A percentile compares a stretch with the other conserved stretches of the same genome.
Evolutionary conservation across 148 eudicot species (phyloP).

Genomic region (Linanthus parryae): DNA sequence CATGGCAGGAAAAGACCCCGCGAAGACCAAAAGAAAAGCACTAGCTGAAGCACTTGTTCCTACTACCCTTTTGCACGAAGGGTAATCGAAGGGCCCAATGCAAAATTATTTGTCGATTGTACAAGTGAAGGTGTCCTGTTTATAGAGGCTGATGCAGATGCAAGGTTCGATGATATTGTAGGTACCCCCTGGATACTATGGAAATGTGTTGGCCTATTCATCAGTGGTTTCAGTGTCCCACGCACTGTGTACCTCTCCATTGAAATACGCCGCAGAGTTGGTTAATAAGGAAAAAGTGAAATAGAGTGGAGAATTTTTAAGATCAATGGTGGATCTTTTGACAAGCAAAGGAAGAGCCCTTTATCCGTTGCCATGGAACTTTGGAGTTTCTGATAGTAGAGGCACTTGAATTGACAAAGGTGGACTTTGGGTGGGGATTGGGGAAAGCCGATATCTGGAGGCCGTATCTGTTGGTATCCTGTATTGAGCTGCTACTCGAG

Average conservation of each 20-base stretch:
- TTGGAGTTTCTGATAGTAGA: too few species aligned
- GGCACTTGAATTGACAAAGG: too few species aligned
- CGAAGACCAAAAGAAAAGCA: background rate
- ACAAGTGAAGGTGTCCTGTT: background rate
- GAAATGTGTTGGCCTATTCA: slow-evolving; percentile 12
- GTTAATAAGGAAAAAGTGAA: slow-evolving; percentile 26
- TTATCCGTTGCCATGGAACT: slow-evolving; percentile 14
- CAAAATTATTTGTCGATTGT: background rate
- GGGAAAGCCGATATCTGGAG: too few species aligned
- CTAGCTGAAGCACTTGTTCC: background rate
- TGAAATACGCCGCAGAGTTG: slow-evolving; percentile 30
- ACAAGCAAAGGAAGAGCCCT: slow-evolving; percentile 27
- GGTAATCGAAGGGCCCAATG: background rate
- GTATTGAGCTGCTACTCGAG: too few species aligned
- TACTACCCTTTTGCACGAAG: slow-evolving; percentile 1
- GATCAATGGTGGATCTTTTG: slow-evolving; percentile 31
- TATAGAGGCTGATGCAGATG: slow-evolving; percentile 2
- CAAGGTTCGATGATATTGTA: background rate
- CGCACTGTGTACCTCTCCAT: slow-evolving; percentile 16
- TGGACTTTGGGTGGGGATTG: too few species aligned
- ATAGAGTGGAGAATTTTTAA: slow-evolving; percentile 35
- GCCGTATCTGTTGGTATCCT: too few species aligned
- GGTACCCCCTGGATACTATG: background rate
- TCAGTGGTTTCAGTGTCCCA: slow-evolving; percentile 24
- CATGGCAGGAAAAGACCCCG: slow-evolving; percentile 1